phyloP scores from a whole-genome alignment of 805 yeast genomes.

The Schwanniomyces yamadae region DNA sequence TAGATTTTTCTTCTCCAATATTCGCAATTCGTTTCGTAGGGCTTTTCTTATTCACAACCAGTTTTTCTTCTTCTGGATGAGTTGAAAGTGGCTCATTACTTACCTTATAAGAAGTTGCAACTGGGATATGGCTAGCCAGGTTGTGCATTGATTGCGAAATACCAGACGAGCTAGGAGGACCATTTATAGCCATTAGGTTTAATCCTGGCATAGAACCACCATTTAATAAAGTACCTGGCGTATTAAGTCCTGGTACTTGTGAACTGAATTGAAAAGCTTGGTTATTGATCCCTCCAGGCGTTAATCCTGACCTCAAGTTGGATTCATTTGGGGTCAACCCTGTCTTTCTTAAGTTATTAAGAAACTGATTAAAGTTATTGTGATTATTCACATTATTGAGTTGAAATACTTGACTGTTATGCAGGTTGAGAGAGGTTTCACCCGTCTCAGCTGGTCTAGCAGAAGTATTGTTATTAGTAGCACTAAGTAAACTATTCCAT shows the following conservation, averaged over 20 bases:
- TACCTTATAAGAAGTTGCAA: conserved; percentile 1
- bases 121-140: conserved; percentile 2
- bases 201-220: conserved; percentile 49
- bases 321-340: conserved; percentile 81
- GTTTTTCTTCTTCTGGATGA: conserved; percentile 2
- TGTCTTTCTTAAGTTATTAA: conserved; percentile 40
- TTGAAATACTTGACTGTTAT: conserved; percentile 1
- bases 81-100: conserved; percentile 2
- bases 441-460: conserved; percentile 2
- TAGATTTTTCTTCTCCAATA: conserved; percentile 4
- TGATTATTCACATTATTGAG: conserved; percentile 8
- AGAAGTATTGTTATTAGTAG: conserved; percentile 26
- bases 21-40: conserved; percentile 7
- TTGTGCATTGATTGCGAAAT: conserved; percentile 8
- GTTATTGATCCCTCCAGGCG: conserved; percentile 51
- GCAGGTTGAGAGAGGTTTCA: conserved; percentile 1
- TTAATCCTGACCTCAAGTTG: conserved; percentile 64
- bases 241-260: conserved; percentile 36
- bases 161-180: conserved; percentile 19
- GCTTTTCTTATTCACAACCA: neutral
- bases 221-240: conserved; percentile 40
- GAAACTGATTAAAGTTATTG: conserved; percentile 24
- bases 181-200: conserved; percentile 34
- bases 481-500: conserved; percentile 49
- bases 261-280: conserved; percentile 38